Evolutionary conservation across 169 alveolate species (phyloP).

Genomic region (Pseudocohnilembus persalinus): DNA sequence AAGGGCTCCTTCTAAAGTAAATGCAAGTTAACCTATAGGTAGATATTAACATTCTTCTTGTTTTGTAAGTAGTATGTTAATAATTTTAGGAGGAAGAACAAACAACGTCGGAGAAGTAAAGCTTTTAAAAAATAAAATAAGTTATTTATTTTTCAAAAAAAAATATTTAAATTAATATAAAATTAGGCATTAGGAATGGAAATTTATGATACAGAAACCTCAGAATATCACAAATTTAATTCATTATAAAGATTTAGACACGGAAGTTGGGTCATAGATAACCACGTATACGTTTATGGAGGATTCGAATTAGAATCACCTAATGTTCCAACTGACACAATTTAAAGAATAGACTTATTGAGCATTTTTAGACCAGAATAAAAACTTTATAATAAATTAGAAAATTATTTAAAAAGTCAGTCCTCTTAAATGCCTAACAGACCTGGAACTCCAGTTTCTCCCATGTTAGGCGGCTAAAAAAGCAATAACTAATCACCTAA

Average conservation of each 20-base stretch:
- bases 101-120: conserved; percentile 92
- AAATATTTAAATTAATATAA: too few relatives aligned
- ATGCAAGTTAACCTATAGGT: conserved; percentile 66
- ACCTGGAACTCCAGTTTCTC: too few relatives aligned
- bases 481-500: too few relatives aligned
- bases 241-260: conserved; percentile 94
- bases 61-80: conserved; percentile 65
- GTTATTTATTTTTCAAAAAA: too few relatives aligned
- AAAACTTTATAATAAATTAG: too few relatives aligned
- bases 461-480: too few relatives aligned
- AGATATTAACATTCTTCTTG: conserved; percentile 74
- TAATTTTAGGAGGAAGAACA: conserved; percentile 97
- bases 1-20: conserved; percentile 94
- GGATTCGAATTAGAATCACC: conserved; percentile 96
- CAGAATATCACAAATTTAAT: conserved; percentile 94
- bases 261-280: conserved; percentile 91
- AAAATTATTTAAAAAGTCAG: too few relatives aligned
- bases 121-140: too few relatives aligned
- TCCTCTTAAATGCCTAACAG: too few relatives aligned
- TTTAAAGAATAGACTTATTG: conserved; percentile 48
- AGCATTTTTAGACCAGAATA: too few relatives aligned
- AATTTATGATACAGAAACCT: conserved; percentile 96
- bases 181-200: conserved; percentile 89
- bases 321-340: conserved; percentile 89
- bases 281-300: conserved; percentile 92